Base-by-base conservation (phyloP, 257 asterid species). In the Penstemon barbatus region DNA sequence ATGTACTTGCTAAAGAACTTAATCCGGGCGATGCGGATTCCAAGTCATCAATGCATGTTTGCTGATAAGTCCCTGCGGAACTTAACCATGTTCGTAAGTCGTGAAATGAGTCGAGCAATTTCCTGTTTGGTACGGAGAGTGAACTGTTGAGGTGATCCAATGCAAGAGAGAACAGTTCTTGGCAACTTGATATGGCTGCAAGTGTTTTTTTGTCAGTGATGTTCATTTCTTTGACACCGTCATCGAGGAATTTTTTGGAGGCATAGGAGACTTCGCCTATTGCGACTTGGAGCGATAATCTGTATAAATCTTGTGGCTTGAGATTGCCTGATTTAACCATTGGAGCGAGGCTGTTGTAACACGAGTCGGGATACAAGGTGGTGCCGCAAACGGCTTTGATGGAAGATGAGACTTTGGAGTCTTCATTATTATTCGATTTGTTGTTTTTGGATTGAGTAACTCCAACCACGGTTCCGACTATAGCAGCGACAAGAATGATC, bases 381-480 rank as follows among this genome's bases (percentile, higher is more conserved):
- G 39, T 45, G 50, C 74, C 69, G 54, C 89, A 84, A 7, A 68
- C 25, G 8, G 85, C 72, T 49, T 73, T 81, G 53, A 81, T 46
- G 4, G 83, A 15, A 18, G 80, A 64, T 12, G 65, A 62, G 64
- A 11, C 64, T 7, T 59, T n/a, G 10, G 76, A 7, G 8, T 5
- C 51, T 0, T 6, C 48, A 0, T 13, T 8, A 4, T 3, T 68
- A 45, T 39, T 51, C 46, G 76, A 45, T 7, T 64, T 71, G 50
- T 66, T 61, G 15, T 72, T 58, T 8, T 77, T 76, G 70, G 62
- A 75, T 33, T 79, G 76, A 1, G 90, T 43, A 50, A 71, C 84
- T 13, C 90, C 87, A 25, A 87, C 81, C 44, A 72, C 90, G 3
- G 89, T 75, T 4, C 81, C 95, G 0, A 83, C 81, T 0, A 84